These are phyloP conservation scores for Rhodotorula toruloides DNA, from an alignment of 768 basidiomycete genomes.

Conservation along the genomic window DNA sequence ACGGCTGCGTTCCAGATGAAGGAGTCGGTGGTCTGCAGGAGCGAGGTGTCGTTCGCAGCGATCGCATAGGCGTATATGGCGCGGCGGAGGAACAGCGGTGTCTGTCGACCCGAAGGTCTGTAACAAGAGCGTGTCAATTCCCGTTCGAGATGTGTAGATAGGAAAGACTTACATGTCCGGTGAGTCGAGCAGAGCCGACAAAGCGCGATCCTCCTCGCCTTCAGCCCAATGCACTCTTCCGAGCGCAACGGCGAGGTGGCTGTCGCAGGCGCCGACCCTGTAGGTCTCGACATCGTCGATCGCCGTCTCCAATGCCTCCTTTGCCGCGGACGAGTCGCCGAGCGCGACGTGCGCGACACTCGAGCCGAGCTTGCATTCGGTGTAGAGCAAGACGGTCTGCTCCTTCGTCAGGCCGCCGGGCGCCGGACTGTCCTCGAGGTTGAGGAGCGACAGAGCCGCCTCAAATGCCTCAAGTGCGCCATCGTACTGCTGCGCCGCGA, in stretches of 20 bases:
- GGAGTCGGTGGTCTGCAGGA: conserved; percentile 6
- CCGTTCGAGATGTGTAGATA: too few species aligned
- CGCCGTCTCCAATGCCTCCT: conserved; percentile 64
- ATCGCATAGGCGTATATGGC: conserved; percentile 23
- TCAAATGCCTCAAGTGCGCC: conserved; percentile 66
- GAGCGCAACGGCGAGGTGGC: conserved; percentile 12
- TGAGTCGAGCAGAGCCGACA: conserved; percentile 22
- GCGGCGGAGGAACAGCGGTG: conserved; percentile 33
- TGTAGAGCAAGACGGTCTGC: conserved; percentile 35
- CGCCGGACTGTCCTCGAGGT: conserved; percentile 49
- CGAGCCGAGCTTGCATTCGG: conserved; percentile 54
- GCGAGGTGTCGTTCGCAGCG: conserved; percentile 19
- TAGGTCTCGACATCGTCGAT: conserved; percentile 50
- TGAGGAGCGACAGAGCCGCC: conserved; percentile 62
- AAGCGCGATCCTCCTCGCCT: conserved; percentile 27
- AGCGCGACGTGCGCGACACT: conserved; percentile 68
- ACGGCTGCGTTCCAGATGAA: conserved; percentile 2
- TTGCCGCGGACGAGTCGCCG: conserved; percentile 59
- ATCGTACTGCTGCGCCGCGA: conserved; percentile 59
- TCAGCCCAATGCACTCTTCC: conserved; percentile 18
- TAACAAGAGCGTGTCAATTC: too few species aligned
- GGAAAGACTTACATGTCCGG: conserved; percentile 18
- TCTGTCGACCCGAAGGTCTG: background rate
- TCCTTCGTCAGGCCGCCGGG: conserved; percentile 15
- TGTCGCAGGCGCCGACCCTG: background rate